Conservation (phyloP, 306 rosid species). For the Prunus salicina region DNA sequence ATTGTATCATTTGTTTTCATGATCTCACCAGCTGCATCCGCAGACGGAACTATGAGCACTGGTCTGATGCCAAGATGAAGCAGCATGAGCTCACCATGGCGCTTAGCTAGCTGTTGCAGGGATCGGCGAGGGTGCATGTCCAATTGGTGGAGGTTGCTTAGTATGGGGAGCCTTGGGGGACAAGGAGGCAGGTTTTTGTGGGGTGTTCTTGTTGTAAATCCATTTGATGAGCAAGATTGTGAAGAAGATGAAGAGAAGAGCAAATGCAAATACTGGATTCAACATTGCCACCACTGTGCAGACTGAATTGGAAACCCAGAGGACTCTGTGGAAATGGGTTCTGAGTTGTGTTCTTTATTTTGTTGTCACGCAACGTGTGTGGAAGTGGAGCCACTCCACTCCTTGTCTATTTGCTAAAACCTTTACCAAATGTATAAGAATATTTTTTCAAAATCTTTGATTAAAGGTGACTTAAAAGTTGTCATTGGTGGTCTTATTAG, state of each 20-base stretch:
- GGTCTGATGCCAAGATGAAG: background rate
- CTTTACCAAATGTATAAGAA: too few species aligned
- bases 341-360: background rate
- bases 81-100: background rate
- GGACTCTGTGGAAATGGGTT: background rate
- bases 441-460: too few species aligned
- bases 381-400: background rate
- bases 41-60: background rate
- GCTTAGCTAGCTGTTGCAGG: background rate
- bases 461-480: too few species aligned
- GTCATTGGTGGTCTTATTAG: too few species aligned
- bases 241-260: background rate
- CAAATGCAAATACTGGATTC: background rate
- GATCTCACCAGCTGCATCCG: background rate
- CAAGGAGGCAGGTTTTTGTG: conserved; percentile 16
- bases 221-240: background rate
- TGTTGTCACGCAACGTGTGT: background rate
- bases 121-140: background rate
- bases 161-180: conserved; percentile 12
- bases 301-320: background rate
- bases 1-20: background rate
- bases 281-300: background rate
- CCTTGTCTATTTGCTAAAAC: too few species aligned
- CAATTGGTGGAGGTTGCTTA: conserved; percentile 27
- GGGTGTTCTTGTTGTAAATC: background rate